Evolutionary conservation across 805 yeast species (phyloP), one percentile per base, ranked within the genome.

Genomic region (Candida coquimbonensis): DNA sequence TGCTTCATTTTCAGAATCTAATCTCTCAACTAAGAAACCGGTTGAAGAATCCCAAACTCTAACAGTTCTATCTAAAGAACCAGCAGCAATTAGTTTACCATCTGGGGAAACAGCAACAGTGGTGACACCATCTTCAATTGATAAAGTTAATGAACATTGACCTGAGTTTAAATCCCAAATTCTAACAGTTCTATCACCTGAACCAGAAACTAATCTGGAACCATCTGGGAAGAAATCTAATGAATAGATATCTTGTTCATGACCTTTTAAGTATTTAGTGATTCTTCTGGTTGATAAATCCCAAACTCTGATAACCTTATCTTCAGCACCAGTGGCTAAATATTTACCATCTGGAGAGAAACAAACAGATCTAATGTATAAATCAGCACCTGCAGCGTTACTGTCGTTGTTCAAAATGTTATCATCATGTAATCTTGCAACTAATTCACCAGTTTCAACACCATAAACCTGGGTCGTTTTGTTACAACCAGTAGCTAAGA

Each of bases 41-140:
- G 95, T 85, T 39, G 86, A 78, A 9, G 96, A 84, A 68, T 91
- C 96, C 97, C 98, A 91, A 40, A 93, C 96, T 52, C 98, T 78
- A 43, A 93, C 97, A 31, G 96, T 85, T 68, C 95, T 78, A 70
- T 91, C 99, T 53, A 91, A 77, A 33, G 96, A 86, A 42, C 99
- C 99, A 16, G 97, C 98, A 36, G 97, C 98, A 57, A 93, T 88
- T 57, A 81, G 78, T 56, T 83, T 80, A 36, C 97, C 96, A 65
- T 91, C 95, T 42, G 97, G 97, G 9, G 96, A 87, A 37, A 91
- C 91, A 19, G 97, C 96, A 39, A 91, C 97, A 0, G 99, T 91
- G 46, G 99, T 91, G 44, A 91, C 98, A 56, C 99, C 99, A 64
- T 91, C 98, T 67, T 91, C 97, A 57, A 91, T 90, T 16, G 89